phyloP scores from a whole-genome alignment of 2,329 filamentous ascomycete genomes.

The Decorospora gaudefroyi region DNA sequence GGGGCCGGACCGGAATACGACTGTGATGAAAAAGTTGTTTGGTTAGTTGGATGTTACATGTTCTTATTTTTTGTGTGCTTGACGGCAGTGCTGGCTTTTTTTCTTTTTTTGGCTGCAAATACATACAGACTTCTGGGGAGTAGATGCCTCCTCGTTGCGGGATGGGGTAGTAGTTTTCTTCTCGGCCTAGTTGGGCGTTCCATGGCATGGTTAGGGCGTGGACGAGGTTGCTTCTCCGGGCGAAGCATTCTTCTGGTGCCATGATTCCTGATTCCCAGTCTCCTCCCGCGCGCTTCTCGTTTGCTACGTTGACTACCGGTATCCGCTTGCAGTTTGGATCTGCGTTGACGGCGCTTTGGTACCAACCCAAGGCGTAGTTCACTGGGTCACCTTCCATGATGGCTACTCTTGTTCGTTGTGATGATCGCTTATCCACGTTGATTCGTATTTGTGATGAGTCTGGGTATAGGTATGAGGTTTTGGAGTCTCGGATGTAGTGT shows the following conservation, averaged over 20 bases:
- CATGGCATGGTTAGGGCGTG: conserved; percentile 68
- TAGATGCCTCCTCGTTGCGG: conserved; percentile 71
- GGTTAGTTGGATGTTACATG: too few relatives aligned
- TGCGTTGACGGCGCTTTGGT: conserved; percentile 45
- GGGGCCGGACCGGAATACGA: conserved; percentile 71
- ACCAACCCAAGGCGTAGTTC: conserved; percentile 64
- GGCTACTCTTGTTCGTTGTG: conserved; percentile 50
- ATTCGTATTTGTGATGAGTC: conserved; percentile 46
- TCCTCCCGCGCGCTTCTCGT: conserved; percentile 76
- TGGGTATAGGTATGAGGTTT: conserved; percentile 63
- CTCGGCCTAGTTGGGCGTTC: conserved; percentile 38
- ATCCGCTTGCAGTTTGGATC: conserved; percentile 50
- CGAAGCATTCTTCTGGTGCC: conserved; percentile 73
- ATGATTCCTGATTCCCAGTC: conserved; percentile 73
- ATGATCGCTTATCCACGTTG: conserved; percentile 55
- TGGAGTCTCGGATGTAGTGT: conserved; percentile 59
- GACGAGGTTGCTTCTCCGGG: conserved; percentile 73
- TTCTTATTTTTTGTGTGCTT: too few relatives aligned
- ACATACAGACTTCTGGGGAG: conserved; percentile 68
- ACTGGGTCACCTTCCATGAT: conserved; percentile 54
- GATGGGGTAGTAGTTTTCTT: conserved; percentile 68
- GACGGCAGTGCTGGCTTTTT: too few relatives aligned
- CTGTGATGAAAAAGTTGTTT: too few relatives aligned
- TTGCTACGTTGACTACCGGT: conserved; percentile 73
- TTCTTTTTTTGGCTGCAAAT: too few relatives aligned